Evolutionary conservation across 169 alveolate genomes (phyloP).

Genomic region (Plasmodium sp.): DNA sequence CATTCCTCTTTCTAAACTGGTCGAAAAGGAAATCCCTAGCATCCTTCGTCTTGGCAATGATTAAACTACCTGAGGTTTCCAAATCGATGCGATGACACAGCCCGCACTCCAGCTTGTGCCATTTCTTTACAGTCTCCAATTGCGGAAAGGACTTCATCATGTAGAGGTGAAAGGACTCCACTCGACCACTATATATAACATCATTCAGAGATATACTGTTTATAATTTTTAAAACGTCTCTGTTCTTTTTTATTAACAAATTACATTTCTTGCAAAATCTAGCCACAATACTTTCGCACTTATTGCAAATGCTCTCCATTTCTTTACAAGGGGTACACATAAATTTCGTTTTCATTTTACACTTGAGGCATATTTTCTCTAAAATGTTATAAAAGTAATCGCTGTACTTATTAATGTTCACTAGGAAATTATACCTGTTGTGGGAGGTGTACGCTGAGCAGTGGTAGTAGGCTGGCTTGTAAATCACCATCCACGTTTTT

Average conservation of each 20-base stretch:
- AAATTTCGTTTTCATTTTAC: constrained; percentile 68
- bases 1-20: constrained; percentile 80
- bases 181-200: constrained; percentile 77
- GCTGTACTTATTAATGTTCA: constrained; percentile 43
- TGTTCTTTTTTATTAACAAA: constrained; percentile 35
- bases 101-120: constrained; percentile 85
- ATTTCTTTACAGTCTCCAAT: constrained; percentile 78
- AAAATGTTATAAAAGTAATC: constrained; percentile 58
- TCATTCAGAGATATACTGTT: constrained; percentile 76
- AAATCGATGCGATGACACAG: constrained; percentile 83
- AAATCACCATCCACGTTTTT: constrained; percentile 80
- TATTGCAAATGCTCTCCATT: constrained; percentile 44
- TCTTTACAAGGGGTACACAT: constrained; percentile 58
- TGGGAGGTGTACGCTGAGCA: constrained; percentile 80
- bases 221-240: constrained; percentile 77
- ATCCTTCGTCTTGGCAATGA: constrained; percentile 80
- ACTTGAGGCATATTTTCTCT: constrained; percentile 57
- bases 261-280: constrained; percentile 50
- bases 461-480: constrained; percentile 84
- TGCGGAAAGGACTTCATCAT: constrained; percentile 83
- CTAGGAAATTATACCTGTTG: constrained; percentile 44
- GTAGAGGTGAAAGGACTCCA: constrained; percentile 81
- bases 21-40: constrained; percentile 81
- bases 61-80: constrained; percentile 82
- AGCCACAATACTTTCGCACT: constrained; percentile 48